Conservation (phyloP, 1,139 yeast genomes). For the Kluyveromyces sp. region DNA sequence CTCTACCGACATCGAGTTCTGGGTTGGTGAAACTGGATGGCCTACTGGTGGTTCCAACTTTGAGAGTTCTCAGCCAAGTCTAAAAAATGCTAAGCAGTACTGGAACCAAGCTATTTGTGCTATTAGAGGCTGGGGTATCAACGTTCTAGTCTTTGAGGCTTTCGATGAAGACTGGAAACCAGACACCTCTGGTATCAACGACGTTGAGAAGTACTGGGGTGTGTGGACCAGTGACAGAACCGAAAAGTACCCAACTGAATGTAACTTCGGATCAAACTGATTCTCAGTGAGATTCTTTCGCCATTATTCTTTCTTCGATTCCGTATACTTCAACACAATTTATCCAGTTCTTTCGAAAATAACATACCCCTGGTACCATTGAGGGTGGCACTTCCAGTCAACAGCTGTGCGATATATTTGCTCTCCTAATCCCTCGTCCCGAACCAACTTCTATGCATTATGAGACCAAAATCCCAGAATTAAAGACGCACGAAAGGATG, state of each 20-base stretch:
- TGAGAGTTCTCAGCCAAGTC: slow-evolving; percentile 57
- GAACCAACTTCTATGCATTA: not conserved
- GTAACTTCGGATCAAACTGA: slow-evolving; percentile 39
- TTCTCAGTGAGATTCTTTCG: not conserved
- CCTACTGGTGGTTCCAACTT: slow-evolving; percentile 81
- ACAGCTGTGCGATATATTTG: too few relatives aligned
- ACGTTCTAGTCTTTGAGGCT: slow-evolving; percentile 89
- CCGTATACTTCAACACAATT: not conserved
- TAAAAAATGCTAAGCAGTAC: slow-evolving; percentile 65
- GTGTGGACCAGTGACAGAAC: slow-evolving; percentile 55
- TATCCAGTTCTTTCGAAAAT: not conserved
- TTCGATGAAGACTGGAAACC: slow-evolving; percentile 97
- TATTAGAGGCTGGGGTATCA: slow-evolving; percentile 90
- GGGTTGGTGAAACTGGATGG: slow-evolving; percentile 99
- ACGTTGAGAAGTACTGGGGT: slow-evolving; percentile 93
- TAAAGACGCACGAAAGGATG: too few relatives aligned
- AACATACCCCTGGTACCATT: too few relatives aligned
- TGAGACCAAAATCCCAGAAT: not conserved
- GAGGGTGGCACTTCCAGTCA: too few relatives aligned
- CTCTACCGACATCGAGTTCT: slow-evolving; percentile 72
- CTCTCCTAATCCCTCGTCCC: not conserved
- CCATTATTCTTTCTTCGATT: not conserved
- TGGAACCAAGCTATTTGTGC: slow-evolving; percentile 90
- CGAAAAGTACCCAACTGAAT: slow-evolving; percentile 53
- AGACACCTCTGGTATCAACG: slow-evolving; percentile 72